Base-by-base conservation (phyloP, 257 asterid species). In the Rauvolfia tetraphylla region DNA sequence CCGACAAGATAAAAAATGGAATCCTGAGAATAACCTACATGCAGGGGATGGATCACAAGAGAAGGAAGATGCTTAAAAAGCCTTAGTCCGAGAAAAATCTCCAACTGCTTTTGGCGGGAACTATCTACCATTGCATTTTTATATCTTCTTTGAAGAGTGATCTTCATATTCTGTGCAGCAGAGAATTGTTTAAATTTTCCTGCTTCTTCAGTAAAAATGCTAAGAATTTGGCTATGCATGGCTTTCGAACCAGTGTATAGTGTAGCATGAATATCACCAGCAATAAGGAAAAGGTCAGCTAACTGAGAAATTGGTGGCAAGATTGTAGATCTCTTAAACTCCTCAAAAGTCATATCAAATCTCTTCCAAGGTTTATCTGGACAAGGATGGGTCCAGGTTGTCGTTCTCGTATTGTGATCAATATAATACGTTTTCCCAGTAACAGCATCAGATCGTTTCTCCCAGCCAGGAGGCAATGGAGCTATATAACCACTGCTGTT, bases 401-500 rank as follows among this genome's bases (percentile, higher is more conserved):
- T 95, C 44, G 97, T 95, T 88, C 93, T 89, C 49, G 99, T 95
- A 82, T 95, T 92, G 86, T 95, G 99, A 88, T 95, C 99, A 83
- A 95, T 95, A 84, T 62, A 95, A 84, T 92, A 95, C 72, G 98
- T 68, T 85, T 93, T 95, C 77, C 98, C 97, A 36, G 98, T 93
- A 74, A 92, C 99, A 53, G 94, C 96, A 87, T 95, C 99, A 80
- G 96, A 81, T 44, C 96, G 84, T 87, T 92, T 92, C 85, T 95
- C 99, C 99, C 99, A 95, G 72, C 99, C 99, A 79, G 98, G 97
- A 72, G 99, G 99, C 89, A 95, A 83, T 49, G 99, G 99, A 71
- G 97, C 99, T 78, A 87, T 91, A 85, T 91, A 90, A 72, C 93
- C 97, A 75, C 89, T 88, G 84, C 76, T 59, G 81, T 83, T 86